Conservation (phyloP, 768 basidiomycete genomes). For the Kondoa subrosea region DNA sequence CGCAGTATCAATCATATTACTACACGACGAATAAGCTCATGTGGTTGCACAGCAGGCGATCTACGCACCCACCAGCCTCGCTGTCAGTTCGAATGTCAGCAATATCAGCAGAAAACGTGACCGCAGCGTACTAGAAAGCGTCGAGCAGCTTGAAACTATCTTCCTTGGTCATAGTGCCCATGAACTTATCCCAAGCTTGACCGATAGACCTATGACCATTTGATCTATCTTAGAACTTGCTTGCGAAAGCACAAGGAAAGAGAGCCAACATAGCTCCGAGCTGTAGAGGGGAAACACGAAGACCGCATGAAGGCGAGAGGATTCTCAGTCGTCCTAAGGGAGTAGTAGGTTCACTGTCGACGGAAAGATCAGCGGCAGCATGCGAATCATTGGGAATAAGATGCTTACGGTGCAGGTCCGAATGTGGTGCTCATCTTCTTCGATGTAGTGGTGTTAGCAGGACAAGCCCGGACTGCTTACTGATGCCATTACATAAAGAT, state of each 20-base stretch:
- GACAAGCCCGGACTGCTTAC: too few relatives aligned
- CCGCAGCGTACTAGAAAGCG: conserved; percentile 33
- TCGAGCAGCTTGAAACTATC: conserved; percentile 38
- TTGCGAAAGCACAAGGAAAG: too few relatives aligned
- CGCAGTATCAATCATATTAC: too few relatives aligned
- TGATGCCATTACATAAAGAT: too few relatives aligned
- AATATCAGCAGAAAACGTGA: not conserved
- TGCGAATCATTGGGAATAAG: not conserved
- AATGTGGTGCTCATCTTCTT: not conserved
- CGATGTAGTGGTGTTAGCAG: too few relatives aligned
- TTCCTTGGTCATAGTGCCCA: conserved; percentile 39
- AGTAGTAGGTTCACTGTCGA: not conserved
- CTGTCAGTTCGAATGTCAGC: too few relatives aligned
- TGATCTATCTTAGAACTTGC: too few relatives aligned
- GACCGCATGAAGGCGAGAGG: conserved; percentile 32
- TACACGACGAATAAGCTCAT: too few relatives aligned
- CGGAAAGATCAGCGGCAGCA: not conserved
- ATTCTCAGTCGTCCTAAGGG: conserved; percentile 31
- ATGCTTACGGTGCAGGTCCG: not conserved
- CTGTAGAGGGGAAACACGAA: conserved; percentile 39
- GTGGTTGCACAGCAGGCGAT: too few relatives aligned
- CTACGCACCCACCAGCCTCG: too few relatives aligned
- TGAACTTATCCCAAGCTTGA: too few relatives aligned
- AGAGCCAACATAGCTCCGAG: conserved; percentile 34
- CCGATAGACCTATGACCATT: too few relatives aligned